Base-by-base conservation (phyloP, 2,329 filamentous ascomycete species). In the Talaromyces islandicus region DNA sequence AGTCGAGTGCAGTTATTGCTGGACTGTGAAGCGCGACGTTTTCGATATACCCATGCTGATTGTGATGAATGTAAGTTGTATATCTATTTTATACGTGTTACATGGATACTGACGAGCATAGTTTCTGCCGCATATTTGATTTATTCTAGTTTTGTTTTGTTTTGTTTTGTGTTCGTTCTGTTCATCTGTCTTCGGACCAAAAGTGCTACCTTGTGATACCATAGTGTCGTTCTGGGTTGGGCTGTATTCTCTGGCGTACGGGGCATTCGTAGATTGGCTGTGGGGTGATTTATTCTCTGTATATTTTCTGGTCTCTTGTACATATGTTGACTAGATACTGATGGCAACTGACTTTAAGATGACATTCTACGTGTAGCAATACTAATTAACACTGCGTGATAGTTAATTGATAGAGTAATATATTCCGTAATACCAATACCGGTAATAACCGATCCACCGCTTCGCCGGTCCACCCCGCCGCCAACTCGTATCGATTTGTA, bases 21-120 rank as follows among this genome's bases (percentile, higher is more conserved):
- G 93, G 92, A 93, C 91, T 64, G 92, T 97, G 64, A 96, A 96
- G 78, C 84, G 93, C 64, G 94, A 99, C 75, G 91, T 94, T 46
- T 97, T 97, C 78, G 93, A 97, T 78, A 96, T 97, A 75, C 94
- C 94, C 24, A 96, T 97, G 91, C 82, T 97, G 78, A 95, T 97
- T 75, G 90, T 97, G 70, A 93, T 97, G 81, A 97, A 97, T 79
- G 94, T 97, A 75, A 88, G 92, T 88, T n/a, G 35, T 52, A 50
- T 25, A 11, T 19, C 10, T 24, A 21, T 12, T 21, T 55, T n/a
- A 2, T 51, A 5, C 27, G 10, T 9, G 11, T 19, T 30, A 4
- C 7, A 52, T 19, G 27, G 54, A 57, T 66, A 68, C 57, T 32
- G 21, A 50, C 38, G 43, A 14, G n/a, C 24, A 32, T 53, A 78